phyloP scores from a whole-genome alignment of 148 eudicot genomes.

The Fagopyrum tataricum region DNA sequence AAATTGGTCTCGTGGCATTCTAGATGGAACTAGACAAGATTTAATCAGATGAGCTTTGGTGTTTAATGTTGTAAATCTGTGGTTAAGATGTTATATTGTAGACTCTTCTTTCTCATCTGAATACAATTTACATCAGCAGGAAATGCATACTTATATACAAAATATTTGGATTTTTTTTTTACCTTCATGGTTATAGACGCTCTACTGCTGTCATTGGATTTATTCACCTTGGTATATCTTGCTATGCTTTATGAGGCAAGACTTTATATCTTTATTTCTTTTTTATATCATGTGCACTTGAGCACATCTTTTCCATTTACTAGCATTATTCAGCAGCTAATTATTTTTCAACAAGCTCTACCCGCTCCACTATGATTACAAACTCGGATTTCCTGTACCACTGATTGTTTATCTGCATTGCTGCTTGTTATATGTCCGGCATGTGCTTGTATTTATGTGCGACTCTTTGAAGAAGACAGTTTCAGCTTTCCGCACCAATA shows the following conservation, averaged over 20 bases:
- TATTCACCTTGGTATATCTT: background rate
- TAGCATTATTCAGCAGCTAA: background rate
- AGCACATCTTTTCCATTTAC: constrained; percentile 8
- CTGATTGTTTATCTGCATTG: constrained; percentile 1
- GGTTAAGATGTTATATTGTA: background rate
- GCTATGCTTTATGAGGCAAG: constrained; percentile 4
- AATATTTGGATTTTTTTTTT: background rate
- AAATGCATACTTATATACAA: background rate
- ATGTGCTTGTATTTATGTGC: background rate
- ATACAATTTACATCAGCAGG: background rate
- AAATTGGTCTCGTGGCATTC: background rate
- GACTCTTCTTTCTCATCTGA: background rate
- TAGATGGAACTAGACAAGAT: background rate
- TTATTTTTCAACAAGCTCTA: background rate
- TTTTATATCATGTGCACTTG: constrained; percentile 8
- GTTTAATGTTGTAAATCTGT: background rate
- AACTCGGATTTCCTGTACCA: background rate
- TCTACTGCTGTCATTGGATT: constrained; percentile 6
- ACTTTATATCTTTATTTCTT: background rate
- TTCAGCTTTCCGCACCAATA: background rate
- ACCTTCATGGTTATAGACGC: background rate
- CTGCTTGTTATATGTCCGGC: background rate
- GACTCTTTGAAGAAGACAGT: background rate
- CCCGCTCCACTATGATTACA: constrained; percentile 1
- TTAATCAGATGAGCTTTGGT: background rate